Evolutionary conservation across 1,284 basidiomycete species (phyloP).

Genomic region (Meira miltonrushii): DNA sequence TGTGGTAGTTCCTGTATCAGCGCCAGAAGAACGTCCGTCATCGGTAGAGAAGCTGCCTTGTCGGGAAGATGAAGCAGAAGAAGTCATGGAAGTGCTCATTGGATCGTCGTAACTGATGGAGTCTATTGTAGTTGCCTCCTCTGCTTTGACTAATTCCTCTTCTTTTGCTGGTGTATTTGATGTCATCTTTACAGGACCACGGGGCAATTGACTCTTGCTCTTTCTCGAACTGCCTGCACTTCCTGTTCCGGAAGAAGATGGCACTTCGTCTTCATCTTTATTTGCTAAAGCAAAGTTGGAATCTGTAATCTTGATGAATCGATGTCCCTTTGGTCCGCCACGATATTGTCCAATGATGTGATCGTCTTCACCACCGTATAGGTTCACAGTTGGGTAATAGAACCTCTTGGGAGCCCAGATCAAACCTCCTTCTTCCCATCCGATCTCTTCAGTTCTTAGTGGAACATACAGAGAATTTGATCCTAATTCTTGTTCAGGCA

Average conservation of each 20-base stretch:
- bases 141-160: background rate
- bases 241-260: background rate
- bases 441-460: conserved; percentile 39
- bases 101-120: background rate
- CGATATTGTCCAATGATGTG: conserved; percentile 18
- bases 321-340: conserved; percentile 19
- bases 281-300: background rate
- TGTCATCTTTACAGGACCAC: background rate
- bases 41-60: conserved; percentile 11
- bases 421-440: conserved; percentile 43
- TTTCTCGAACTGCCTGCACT: background rate
- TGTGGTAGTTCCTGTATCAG: conserved; percentile 11
- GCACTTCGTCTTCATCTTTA: background rate
- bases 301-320: conserved; percentile 13
- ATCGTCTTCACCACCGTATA: conserved; percentile 20
- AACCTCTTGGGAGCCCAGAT: conserved; percentile 41
- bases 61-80: conserved; percentile 6
- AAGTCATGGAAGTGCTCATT: background rate
- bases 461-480: conserved; percentile 42
- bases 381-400: conserved; percentile 24
- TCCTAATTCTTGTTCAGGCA: conserved; percentile 32
- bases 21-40: conserved; percentile 4
- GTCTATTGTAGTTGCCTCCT: background rate
- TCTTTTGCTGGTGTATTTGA: background rate
- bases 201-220: conserved; percentile 8